Evolutionary conservation across 768 basidiomycete genomes (phyloP), one percentile per base, ranked within the genome.

Genomic region (Fistulinella prunicolor): DNA sequence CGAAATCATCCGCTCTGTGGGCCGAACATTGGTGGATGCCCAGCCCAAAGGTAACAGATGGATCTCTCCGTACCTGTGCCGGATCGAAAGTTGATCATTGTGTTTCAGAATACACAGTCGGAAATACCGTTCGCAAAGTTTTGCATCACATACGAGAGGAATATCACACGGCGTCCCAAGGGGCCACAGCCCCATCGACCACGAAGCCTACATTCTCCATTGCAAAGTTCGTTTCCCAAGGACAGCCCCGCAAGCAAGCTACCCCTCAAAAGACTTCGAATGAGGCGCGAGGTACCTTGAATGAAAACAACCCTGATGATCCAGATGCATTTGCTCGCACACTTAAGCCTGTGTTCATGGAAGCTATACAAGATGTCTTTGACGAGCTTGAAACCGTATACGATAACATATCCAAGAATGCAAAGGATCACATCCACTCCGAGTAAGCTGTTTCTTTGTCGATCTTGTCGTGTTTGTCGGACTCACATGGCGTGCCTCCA

Each of bases 351-450:
- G 86, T 96, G 1, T 76, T 99, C 46, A 92, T 97, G 78, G 93
- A 96, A 67, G 96, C 94, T 7, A 94, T 99, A 43, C 89, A 95
- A 62, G 95, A 97, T 62, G 89, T 97, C 16, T 76, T 96, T 38
- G 93, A 96, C 56, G 96, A 99, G 67, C 74, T 99, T 30, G 94
- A 96, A 65, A 94, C 90, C 3, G 94, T 95, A 1, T 92, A 97
- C 58, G 90, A 96, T 57, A 94, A 87, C 58, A 86, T 98, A 17
- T 89, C 90, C 9, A 95, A 90, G 73, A 90, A 89, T 58, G 92
- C 94, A 2, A 88, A 83, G 68, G 94, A 96, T 65, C 94, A 98
- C 64, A 89, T 99, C 50, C 95, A 98, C 66, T 92, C 94, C n/a
- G 94, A 96, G 95, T 97, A 63, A n/a, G n/a, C n/a, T 64, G 90